phyloP scores from a whole-genome alignment of 441 rosid species.

The Erodium trifolium region DNA sequence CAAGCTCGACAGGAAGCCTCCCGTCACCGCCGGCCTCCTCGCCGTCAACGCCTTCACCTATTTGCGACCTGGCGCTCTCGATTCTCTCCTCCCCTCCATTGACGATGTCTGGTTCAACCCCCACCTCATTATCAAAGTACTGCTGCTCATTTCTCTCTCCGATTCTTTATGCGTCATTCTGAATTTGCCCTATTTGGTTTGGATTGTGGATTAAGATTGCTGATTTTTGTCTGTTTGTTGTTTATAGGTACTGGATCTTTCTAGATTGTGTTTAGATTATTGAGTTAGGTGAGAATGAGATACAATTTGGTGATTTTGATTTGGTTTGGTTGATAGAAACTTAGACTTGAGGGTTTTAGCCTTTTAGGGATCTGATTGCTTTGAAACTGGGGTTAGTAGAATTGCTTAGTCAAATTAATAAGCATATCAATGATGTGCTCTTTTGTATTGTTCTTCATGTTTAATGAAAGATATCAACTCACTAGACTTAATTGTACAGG shows the following conservation, averaged over 20 bases:
- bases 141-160: neutral
- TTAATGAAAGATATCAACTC: neutral
- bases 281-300: no score
- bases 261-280: no score
- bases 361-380: no score
- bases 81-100: slow-evolving; percentile 49
- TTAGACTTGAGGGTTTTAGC: no score
- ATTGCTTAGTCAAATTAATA: neutral
- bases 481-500: neutral
- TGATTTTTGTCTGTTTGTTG: neutral
- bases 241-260: neutral
- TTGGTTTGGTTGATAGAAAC: no score
- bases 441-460: neutral
- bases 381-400: neutral
- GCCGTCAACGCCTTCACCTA: slow-evolving; percentile 67
- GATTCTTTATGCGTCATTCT: neutral
- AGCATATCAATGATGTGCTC: neutral
- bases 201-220: neutral
- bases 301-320: no score
- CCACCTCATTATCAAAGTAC: slow-evolving; percentile 77
- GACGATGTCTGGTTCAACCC: slow-evolving; percentile 78
- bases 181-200: neutral
- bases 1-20: slow-evolving; percentile 77
- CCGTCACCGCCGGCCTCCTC: slow-evolving; percentile 75
- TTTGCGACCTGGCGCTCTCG: slow-evolving; percentile 61